Conservation (phyloP, 2,329 filamentous ascomycete species). For the Exophiala sideris region DNA sequence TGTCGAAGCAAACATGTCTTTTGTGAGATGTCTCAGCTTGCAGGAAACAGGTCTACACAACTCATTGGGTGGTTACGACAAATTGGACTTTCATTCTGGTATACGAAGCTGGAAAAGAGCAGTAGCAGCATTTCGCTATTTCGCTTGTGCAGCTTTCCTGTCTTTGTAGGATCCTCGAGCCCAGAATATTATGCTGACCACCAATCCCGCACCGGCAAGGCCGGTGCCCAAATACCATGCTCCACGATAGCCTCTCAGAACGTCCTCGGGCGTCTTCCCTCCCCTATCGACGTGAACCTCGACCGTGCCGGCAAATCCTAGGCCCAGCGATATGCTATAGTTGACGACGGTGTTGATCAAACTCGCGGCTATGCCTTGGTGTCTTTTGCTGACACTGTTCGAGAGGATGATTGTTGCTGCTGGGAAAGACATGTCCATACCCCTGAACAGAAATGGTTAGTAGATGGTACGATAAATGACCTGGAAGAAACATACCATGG, state of each 20-base stretch:
- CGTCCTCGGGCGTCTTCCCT: slow-evolving; percentile 27
- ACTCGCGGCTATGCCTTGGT: slow-evolving; percentile 42
- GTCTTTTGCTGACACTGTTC: slow-evolving; percentile 36
- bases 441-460: slow-evolving; percentile 23
- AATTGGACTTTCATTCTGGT: background rate
- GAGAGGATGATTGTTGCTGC: slow-evolving; percentile 40
- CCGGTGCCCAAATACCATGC: slow-evolving; percentile 41
- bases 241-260: slow-evolving; percentile 36
- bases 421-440: slow-evolving; percentile 44
- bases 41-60: too few species aligned
- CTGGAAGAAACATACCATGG: slow-evolving; percentile 52
- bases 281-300: slow-evolving; percentile 39
- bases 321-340: slow-evolving; percentile 42
- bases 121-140: background rate
- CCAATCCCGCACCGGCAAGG: slow-evolving; percentile 31
- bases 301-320: slow-evolving; percentile 44
- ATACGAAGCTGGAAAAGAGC: background rate
- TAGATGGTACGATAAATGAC: slow-evolving; percentile 38
- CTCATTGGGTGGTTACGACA: too few species aligned
- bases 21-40: too few species aligned
- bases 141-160: background rate
- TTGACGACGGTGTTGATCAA: slow-evolving; percentile 42
- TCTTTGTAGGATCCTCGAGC: background rate
- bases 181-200: slow-evolving; percentile 12
- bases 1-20: too few species aligned